Percentiles rank a stretch among this genome's conserved stretches.
Conservation (phyloP, 306 rosid genomes). For the Inga laurina region DNA sequence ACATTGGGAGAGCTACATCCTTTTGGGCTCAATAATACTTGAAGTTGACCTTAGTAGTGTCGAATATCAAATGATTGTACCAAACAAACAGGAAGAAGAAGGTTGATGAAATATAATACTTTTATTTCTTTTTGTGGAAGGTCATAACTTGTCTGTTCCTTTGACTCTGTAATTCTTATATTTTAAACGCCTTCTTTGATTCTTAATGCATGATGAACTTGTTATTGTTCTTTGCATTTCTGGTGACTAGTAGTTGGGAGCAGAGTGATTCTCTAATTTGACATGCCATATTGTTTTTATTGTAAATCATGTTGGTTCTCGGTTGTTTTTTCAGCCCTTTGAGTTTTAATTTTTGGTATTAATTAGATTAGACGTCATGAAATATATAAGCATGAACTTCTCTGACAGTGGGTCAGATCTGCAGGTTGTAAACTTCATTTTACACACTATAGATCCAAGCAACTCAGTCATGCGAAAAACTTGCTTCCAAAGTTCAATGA, state of each 20-base stretch:
- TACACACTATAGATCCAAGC: slow-evolving; percentile 93
- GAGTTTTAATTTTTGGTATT: slow-evolving; percentile 28
- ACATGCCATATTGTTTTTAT: slow-evolving; percentile 14
- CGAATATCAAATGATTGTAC: not conserved
- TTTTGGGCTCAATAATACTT: not conserved
- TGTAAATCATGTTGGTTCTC: slow-evolving; percentile 17
- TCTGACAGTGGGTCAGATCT: slow-evolving; percentile 59
- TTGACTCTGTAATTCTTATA: not conserved
- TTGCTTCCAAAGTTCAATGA: slow-evolving; percentile 89
- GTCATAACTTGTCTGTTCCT: not conserved
- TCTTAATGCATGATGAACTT: not conserved
- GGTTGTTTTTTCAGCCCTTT: slow-evolving; percentile 14
- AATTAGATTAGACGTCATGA: slow-evolving; percentile 16
- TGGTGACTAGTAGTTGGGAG: slow-evolving; percentile 31
- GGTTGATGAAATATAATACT: not conserved
- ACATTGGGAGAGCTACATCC: not conserved
- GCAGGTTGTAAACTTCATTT: slow-evolving; percentile 90
- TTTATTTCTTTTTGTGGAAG: not conserved
- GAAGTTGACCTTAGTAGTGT: not conserved
- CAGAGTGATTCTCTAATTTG: slow-evolving; percentile 25
- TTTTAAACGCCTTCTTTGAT: not conserved
- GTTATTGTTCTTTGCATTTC: slow-evolving; percentile 25
- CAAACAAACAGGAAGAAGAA: not conserved
- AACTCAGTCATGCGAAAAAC: slow-evolving; percentile 90
- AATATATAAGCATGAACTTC: slow-evolving; percentile 41